Evolutionary conservation across 495 filamentous ascomycete species (phyloP).

Genomic region (Xylaria longipes): DNA sequence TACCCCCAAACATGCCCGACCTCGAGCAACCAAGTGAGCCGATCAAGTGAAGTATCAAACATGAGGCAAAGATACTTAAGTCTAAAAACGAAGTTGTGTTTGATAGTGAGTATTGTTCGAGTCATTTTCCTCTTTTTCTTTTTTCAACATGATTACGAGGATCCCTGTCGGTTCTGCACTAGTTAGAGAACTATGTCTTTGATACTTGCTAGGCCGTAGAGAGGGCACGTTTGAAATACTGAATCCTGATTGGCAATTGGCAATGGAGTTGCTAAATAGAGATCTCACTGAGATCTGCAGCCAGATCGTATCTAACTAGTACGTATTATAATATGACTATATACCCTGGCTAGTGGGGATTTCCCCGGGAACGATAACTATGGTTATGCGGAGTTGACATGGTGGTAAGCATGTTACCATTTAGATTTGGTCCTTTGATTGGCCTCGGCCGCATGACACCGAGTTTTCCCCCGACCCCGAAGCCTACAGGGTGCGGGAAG

Average conservation of each 20-base stretch:
- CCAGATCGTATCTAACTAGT: not conserved
- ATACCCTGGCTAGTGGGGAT: not conserved
- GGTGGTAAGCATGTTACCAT: too few species aligned
- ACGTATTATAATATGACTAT: not conserved
- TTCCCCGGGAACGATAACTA: too few species aligned
- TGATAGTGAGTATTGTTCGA: too few species aligned
- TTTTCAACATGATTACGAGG: not conserved
- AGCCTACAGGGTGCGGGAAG: too few species aligned
- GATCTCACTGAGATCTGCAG: not conserved
- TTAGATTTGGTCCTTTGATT: too few species aligned
- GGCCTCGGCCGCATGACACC: too few species aligned
- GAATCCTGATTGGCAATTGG: not conserved
- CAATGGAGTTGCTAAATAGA: not conserved
- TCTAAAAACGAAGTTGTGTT: too few species aligned
- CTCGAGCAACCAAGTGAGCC: not conserved
- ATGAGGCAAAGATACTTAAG: not conserved
- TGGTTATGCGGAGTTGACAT: too few species aligned
- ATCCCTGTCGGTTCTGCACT: not conserved
- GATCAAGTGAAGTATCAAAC: not conserved
- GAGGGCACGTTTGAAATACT: not conserved
- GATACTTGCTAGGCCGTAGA: not conserved
- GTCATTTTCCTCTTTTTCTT: too few species aligned
- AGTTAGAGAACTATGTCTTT: not conserved
- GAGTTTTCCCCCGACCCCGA: too few species aligned
- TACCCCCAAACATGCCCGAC: not conserved